Base-by-base conservation (phyloP, 1,139 yeast species). In the Hemisphaericaspora subhashii region DNA sequence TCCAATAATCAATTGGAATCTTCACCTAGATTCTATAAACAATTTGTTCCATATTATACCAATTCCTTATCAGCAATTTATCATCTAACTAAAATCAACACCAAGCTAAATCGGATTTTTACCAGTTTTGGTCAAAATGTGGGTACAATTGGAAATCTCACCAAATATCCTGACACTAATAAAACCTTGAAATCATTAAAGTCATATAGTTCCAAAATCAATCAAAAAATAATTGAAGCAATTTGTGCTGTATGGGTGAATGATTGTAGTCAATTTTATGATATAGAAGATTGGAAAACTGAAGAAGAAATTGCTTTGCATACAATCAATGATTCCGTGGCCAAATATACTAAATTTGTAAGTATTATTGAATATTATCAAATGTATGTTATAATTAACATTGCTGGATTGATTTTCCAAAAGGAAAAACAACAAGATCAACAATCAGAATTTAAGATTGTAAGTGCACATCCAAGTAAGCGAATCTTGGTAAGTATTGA, bases 201-300 rank as follows among this genome's bases (percentile, higher is more conserved):
- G 40, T 58, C 50, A 22, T 55, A 68, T 3, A 62, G 72, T 3
- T 29, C 51, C 9, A 52, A 60, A 17, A 62, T 68, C 11, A 68
- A 66, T 42, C 76, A 69, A 45, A 64, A 63, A 38, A 60, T 70
- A 3, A 49, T 71, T 39, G 77, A 72, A 48, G 76, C 74, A 0
- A 49, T 66, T 2, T 71, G 77, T 49, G 60, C 77, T 4, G 70
- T 68, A 1, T 72, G 77, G 77, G 69, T 71, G 2, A 72, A 72
- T 47, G 77, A 72, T 47, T 71, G 76, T 47, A 57, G 72, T 2
- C 77, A 72, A 46, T 66, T 72, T 34, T 70, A 66, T 50, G 75
- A 69, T 39, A 54, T 72, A 24, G 77, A 72, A 41, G 60, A 56
- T 36, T 71, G 77, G 76, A 70, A 64, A 37, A 54, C 62, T 13